A percentile compares a stretch with the other conserved stretches of the same genome.
Evolutionary conservation across 1,284 basidiomycete species (phyloP).

Genomic region (Ceratobasidium sp.): DNA sequence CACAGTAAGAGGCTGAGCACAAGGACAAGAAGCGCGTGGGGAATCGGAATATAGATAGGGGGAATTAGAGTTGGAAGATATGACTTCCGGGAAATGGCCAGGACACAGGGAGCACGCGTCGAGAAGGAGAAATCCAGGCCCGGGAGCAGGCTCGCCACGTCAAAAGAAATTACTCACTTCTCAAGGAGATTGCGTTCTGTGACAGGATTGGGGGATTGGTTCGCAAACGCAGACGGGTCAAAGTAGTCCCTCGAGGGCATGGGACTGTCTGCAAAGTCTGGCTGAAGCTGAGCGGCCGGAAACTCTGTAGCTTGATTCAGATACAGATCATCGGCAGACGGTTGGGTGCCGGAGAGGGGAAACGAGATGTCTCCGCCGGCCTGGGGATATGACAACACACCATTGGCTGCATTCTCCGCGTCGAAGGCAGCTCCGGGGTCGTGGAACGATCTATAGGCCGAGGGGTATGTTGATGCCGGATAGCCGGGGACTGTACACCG

Average conservation of each 20-base stretch:
- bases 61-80: slow-evolving; percentile 28
- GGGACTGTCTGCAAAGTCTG: neutral
- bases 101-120: neutral
- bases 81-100: slow-evolving; percentile 11
- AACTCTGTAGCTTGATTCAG: slow-evolving; percentile 8
- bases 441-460: slow-evolving; percentile 1
- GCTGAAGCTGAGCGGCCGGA: neutral
- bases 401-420: slow-evolving; percentile 21
- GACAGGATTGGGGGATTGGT: neutral
- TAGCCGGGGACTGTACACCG: slow-evolving; percentile 13
- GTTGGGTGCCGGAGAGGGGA: neutral
- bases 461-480: neutral
- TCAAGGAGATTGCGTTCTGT: slow-evolving; percentile 17
- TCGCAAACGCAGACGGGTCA: neutral
- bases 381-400: slow-evolving; percentile 23
- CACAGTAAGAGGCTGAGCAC: neutral
- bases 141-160: slow-evolving; percentile 24
- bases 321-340: slow-evolving; percentile 2
- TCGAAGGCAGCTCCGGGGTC: slow-evolving; percentile 10
- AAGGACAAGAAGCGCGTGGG: neutral
- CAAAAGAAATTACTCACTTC: slow-evolving; percentile 30
- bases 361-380: slow-evolving; percentile 3
- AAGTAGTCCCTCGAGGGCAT: slow-evolving; percentile 3
- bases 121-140: neutral
- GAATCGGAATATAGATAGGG: slow-evolving; percentile 30